These are phyloP conservation scores for Botrytis hyacinthi DNA, from an alignment of 2,329 filamentous ascomycete genomes.

Conservation along the genomic window DNA sequence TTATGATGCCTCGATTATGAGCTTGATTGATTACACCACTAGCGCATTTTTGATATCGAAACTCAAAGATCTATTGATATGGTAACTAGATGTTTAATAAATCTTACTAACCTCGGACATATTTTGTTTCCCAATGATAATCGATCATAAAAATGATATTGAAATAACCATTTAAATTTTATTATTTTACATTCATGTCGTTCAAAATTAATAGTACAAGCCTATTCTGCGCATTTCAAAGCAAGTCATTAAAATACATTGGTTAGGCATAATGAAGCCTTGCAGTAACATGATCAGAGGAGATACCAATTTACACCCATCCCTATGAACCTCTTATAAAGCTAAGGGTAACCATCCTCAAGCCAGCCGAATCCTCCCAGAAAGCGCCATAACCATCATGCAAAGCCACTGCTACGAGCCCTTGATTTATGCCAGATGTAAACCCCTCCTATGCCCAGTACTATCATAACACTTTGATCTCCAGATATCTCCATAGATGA, in stretches of 20 bases:
- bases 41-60: constrained; percentile 16
- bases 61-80: background rate
- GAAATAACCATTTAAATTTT: background rate
- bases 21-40: constrained; percentile 18
- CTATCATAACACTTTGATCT: background rate
- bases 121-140: background rate
- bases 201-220: background rate
- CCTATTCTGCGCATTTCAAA: background rate
- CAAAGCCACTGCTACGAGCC: constrained; percentile 5
- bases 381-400: constrained; percentile 14
- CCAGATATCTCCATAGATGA: background rate
- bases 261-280: constrained; percentile 1
- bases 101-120: background rate
- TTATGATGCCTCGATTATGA: constrained; percentile 19
- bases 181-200: background rate
- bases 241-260: constrained; percentile 12
- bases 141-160: background rate
- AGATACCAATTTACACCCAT: constrained; percentile 11
- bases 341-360: background rate
- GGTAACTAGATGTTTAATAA: background rate
- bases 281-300: constrained; percentile 1
- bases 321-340: background rate
- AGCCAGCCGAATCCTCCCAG: background rate
- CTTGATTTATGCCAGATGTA: background rate
- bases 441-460: constrained; percentile 5